Evolutionary conservation across 148 eudicot species (phyloP), one percentile per base, ranked within the genome.

Genomic region (Rhododendron ferrugineum): DNA sequence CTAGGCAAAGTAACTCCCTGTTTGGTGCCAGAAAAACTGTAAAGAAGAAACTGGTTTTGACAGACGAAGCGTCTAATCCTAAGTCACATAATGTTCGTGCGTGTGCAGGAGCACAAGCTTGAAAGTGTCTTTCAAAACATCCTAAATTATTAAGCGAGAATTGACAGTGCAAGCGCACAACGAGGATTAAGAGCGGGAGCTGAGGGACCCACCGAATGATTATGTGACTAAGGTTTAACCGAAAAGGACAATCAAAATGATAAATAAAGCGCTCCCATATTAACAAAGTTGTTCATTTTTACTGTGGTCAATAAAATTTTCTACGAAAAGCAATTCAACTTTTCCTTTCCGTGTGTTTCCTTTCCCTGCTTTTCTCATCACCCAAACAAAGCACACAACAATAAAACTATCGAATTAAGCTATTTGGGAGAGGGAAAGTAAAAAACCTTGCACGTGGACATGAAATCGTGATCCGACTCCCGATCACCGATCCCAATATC

Each of bases 401-500:
- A 58, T 5, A 16, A 15, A 54, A 15, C 22, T 64, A 26, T 64
- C 5, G 37, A 15, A 70, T 32, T 13, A 30, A 82, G 28, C 1
- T 30, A 36, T 54, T 13, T 11, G 18, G 0, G 37, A 46, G 13
- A n/a, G 49, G 16, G 49, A 11, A 37, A 44, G 11, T 66, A 37
- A 80, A 84, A 14, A 80, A 93, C 99, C 98, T 97, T 97, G 85
- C 99, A 97, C 58, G 89, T 84, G 47, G 98, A 91, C 99, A 97
- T 97, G 85, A 91, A 97, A 88, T 93, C 96, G 82, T 95, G 99
- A 89, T 97, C 99, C 2, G 98, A 93, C 30, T 85, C 90, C 0
- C 99, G 95, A 90, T 97, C 98, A 16, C 99, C 99, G 11, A 97
- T 91, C 22, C 98, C 99, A 34, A 97, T 85, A 87, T 94, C 96